Base-by-base conservation (phyloP, 495 filamentous ascomycete species). In the Penicillium pulvis region DNA sequence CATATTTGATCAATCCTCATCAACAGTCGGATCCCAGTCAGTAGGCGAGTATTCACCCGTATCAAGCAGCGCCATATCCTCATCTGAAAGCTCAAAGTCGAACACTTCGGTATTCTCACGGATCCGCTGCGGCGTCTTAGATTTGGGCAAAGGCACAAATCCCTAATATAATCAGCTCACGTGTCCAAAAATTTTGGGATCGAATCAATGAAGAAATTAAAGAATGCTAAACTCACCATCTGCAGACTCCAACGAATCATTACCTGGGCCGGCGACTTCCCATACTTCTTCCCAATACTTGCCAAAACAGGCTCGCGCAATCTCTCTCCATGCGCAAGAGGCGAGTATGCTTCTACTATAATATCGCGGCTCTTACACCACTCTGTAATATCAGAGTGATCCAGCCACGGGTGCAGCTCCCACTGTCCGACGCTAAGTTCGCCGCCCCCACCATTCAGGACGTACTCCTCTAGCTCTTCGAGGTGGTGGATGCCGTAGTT, bases 361-460 rank as follows among this genome's bases (percentile, higher is more conserved):
- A 95, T 83, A 3, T 84, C 83, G 9, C 89, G 77, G 58, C 82
- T 78, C 57, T 81, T 69, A 56, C 86, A 87, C 89, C 93, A 96
- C 58, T 86, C 78, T 11, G 84, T 84, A 36, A 97, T 91, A 64
- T 93, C 90, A 2, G 77, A 76, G 12, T 90, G 81, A 24, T 86
- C 80, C 11, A 88, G 81, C 90, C 90, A 96, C 0, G 93, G 92
- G 62, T 97, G 93, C 17, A 97, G 68, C 71, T 97, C 93, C 62
- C 89, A 90, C 71, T 96, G 92, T 10, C 90, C 91, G 4, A 96
- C 89, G 56, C 85, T 87, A 60, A 97, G 80, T 19, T 91, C 78
- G 17, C 90, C 90, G 14, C 87, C 90, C 55, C 84, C 86, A 6
- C 88, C 89, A 57, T 83, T 75, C 59, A 84, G 81, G 64, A 92